A percentile compares a stretch with the other conserved stretches of the same genome.
These are phyloP conservation scores for Xylaria nigripes DNA, from an alignment of 495 filamentous ascomycete species.

Conservation along the genomic window DNA sequence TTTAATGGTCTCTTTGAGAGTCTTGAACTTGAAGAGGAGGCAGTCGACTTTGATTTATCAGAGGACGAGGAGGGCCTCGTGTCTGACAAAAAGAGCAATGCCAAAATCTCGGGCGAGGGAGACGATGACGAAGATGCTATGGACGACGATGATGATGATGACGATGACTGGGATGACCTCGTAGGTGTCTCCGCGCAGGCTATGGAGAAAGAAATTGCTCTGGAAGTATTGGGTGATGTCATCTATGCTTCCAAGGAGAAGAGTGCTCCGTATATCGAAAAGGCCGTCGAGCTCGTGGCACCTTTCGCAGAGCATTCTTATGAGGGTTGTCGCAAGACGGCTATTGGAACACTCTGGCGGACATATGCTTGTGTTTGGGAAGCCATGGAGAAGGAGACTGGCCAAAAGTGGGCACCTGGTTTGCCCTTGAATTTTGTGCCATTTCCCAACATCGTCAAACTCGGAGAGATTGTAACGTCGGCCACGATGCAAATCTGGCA, in stretches of 20 bases:
- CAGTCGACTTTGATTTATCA: conserved; percentile 70
- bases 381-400: conserved; percentile 69
- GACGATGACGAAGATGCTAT: conserved; percentile 53
- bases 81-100: conserved; percentile 75
- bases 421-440: conserved; percentile 74
- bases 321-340: conserved; percentile 86
- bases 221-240: conserved; percentile 89
- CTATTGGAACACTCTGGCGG: conserved; percentile 84
- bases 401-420: conserved; percentile 80
- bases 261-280: conserved; percentile 61
- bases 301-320: conserved; percentile 79
- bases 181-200: conserved; percentile 74
- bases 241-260: conserved; percentile 68
- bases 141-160: conserved; percentile 61
- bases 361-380: conserved; percentile 87
- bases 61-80: conserved; percentile 69
- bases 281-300: conserved; percentile 73
- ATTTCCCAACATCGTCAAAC: conserved; percentile 66
- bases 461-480: conserved; percentile 78
- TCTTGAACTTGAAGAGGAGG: conserved; percentile 83
- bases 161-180: conserved; percentile 77
- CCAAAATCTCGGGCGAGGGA: conserved; percentile 49
- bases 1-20: conserved; percentile 78
- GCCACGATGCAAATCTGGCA: conserved; percentile 78
- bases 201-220: conserved; percentile 93